phyloP scores from a whole-genome alignment of 768 basidiomycete genomes.

The Gautieria morchelliformis region DNA sequence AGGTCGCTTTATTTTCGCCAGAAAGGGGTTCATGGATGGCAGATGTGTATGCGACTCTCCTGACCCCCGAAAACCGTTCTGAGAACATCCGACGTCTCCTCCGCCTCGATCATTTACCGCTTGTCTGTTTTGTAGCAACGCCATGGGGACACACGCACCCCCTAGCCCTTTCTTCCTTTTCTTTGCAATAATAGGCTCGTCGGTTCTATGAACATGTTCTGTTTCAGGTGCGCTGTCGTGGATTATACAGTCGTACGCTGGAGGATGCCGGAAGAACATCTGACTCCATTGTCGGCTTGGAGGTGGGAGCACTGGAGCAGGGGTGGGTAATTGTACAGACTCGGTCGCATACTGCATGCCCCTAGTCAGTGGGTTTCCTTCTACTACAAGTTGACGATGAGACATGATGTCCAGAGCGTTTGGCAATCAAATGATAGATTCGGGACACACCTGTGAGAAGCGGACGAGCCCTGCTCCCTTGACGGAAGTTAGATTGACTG shows the following conservation, averaged over 20 bases:
- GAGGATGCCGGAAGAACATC: conserved; percentile 2
- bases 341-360: neutral
- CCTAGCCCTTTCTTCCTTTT: neutral
- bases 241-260: neutral
- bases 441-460: neutral
- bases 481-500: neutral
- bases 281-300: neutral
- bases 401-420: neutral
- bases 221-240: neutral
- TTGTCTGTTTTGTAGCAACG: neutral
- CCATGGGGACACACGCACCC: neutral
- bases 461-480: too few species aligned
- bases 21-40: neutral
- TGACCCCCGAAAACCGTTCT: neutral
- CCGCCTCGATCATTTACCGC: neutral
- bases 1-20: neutral
- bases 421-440: neutral
- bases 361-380: neutral
- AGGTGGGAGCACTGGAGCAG: neutral
- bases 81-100: neutral
- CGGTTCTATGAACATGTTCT: neutral
- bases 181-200: neutral
- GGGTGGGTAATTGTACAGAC: neutral
- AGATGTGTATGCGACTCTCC: neutral
- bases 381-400: neutral